Evolutionary conservation across 1,284 basidiomycete genomes (phyloP).

Genomic region (Meripilus lineatus): DNA sequence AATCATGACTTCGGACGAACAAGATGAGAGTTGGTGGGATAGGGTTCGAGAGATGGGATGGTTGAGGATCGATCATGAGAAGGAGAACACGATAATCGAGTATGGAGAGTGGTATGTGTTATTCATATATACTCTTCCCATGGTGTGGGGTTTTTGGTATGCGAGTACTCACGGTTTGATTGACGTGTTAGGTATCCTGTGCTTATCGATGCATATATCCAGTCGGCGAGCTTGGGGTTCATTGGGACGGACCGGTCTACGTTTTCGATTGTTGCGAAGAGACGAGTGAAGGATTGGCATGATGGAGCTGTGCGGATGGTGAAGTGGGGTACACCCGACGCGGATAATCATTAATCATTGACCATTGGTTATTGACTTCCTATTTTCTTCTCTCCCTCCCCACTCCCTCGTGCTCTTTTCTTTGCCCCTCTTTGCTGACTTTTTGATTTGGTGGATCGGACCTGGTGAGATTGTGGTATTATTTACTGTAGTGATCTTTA

Average conservation of each 20-base stretch:
- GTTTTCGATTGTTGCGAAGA: slow-evolving; percentile 56
- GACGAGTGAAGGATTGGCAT: slow-evolving; percentile 58
- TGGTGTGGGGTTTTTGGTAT: neutral
- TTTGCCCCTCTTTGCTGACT: too few species aligned
- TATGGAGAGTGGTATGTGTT: slow-evolving; percentile 50
- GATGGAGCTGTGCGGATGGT: slow-evolving; percentile 44
- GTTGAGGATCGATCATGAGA: slow-evolving; percentile 47
- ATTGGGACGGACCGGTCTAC: slow-evolving; percentile 65
- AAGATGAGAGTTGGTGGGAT: slow-evolving; percentile 58
- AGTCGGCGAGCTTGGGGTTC: slow-evolving; percentile 56
- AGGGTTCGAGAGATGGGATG: slow-evolving; percentile 53
- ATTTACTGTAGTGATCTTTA: too few species aligned
- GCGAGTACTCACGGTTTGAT: too few species aligned
- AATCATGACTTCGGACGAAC: slow-evolving; percentile 68
- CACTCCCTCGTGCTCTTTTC: too few species aligned
- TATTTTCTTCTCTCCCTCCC: too few species aligned
- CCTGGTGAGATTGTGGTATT: too few species aligned
- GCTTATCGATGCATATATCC: slow-evolving; percentile 62
- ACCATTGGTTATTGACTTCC: neutral
- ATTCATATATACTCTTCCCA: neutral
- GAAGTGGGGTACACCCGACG: slow-evolving; percentile 43
- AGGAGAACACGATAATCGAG: slow-evolving; percentile 37
- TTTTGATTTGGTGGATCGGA: too few species aligned
- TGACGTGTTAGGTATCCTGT: slow-evolving; percentile 49
- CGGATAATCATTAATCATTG: slow-evolving; percentile 22